Evolutionary conservation across 1,284 basidiomycete species (phyloP), one percentile per base, ranked within the genome.

Genomic region (Heliocybe sulcata): DNA sequence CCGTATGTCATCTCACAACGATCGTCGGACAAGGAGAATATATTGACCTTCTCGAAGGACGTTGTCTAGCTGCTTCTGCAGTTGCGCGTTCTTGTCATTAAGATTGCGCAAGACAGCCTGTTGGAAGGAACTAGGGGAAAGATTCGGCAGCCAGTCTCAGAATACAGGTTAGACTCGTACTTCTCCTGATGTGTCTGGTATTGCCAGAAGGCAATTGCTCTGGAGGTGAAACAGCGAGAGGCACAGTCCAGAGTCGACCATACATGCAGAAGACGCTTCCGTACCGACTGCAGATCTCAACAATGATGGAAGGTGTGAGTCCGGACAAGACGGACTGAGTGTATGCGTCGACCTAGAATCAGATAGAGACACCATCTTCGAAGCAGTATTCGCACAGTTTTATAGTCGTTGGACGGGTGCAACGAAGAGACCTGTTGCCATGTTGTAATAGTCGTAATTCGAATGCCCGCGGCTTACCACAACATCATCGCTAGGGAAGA

Each of bases 101-200:
- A 90, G 69, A 64, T 83, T 91, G 31, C 87, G 83, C 26, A 88
- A 75, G 16, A 92, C 80, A 2, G 90, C 88, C 63, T 87, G 84
- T 66, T 92, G 90, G 63, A 90, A 92, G 6, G 87, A 82, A 61
- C 90, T 91, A 57, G 20, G 16, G 16, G 31, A 3, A 22, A 6
- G 49, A 48, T 42, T 31, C 42, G 23, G 45, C 19, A 35, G 12
- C 42, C 9, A 35, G 11, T 52, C 38, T 16, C 19, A 16, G 16
- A 16, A 42, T 19, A 51, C n/a, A 3, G 25, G 25, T 14, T 16
- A 4, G 16, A 25, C 31, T 45, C 27, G 42, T 27, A 88, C 89
- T 79, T 83, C 71, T 92, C 90, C 71, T 92, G 90, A 59, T 90
- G 87, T 50, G 83, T 79, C 63, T 92, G 90, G 66, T 92, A 92